These are phyloP conservation scores for Moesziomyces sp. DNA, from an alignment of 1,284 basidiomycete species.

Conservation along the genomic window DNA sequence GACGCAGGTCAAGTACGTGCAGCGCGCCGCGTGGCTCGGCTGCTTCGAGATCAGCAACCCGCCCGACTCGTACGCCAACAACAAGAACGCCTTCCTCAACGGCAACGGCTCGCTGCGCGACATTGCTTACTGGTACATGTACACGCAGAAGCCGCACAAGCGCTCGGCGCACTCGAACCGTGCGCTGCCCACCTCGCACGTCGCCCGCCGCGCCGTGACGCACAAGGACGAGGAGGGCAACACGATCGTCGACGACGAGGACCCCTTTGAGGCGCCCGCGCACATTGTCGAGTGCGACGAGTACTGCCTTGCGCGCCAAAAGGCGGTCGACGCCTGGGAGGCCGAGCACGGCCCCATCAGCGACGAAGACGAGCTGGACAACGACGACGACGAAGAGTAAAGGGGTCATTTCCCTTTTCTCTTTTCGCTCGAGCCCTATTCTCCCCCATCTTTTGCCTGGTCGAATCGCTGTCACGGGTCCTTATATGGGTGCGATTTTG, in stretches of 20 bases:
- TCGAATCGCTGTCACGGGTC: constrained; percentile 27
- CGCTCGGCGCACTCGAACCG: constrained; percentile 49
- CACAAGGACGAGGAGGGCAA: constrained; percentile 51
- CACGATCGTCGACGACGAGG: constrained; percentile 47
- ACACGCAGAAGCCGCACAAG: constrained; percentile 28
- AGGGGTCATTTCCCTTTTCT: no score
- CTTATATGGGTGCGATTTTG: constrained; percentile 11
- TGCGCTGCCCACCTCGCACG: constrained; percentile 36
- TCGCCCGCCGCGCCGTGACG: constrained; percentile 28
- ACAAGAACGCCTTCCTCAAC: constrained; percentile 63
- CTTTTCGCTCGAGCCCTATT: constrained; percentile 1
- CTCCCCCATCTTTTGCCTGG: neutral
- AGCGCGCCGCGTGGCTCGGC: constrained; percentile 64
- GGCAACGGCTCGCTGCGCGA: constrained; percentile 48
- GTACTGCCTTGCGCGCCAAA: constrained; percentile 42
- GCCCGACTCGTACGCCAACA: constrained; percentile 61
- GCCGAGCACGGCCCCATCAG: constrained; percentile 26
- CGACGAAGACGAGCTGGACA: constrained; percentile 43
- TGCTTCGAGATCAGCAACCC: constrained; percentile 59
- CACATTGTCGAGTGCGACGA: constrained; percentile 49
- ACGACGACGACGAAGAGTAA: constrained; percentile 21
- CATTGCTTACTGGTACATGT: constrained; percentile 56
- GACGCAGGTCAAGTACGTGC: constrained; percentile 48
- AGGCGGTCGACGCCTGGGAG: constrained; percentile 37
- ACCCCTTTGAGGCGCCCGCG: constrained; percentile 25